phyloP scores from a whole-genome alignment of 495 filamentous ascomycete species.

The Xylaria longipes region DNA sequence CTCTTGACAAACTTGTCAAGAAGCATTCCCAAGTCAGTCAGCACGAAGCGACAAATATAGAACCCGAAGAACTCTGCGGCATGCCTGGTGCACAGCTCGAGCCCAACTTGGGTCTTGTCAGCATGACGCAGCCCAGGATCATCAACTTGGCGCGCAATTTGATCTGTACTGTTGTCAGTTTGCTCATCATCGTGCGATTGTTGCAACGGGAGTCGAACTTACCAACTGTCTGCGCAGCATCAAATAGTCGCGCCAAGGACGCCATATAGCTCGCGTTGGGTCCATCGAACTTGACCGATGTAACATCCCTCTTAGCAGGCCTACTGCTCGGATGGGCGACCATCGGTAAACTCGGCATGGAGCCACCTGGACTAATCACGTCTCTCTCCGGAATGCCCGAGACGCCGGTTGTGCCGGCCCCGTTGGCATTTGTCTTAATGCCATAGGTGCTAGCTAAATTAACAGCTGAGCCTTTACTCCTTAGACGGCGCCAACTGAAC shows the following conservation, averaged over 20 bases:
- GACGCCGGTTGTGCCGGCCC: conserved; percentile 30
- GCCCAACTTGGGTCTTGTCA: conserved; percentile 84
- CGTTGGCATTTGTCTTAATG: conserved; percentile 44
- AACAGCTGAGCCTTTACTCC: conserved; percentile 83
- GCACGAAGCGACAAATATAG: conserved; percentile 91
- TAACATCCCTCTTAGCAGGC: conserved; percentile 71
- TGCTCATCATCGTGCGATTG: conserved; percentile 8
- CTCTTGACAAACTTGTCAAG: conserved; percentile 98
- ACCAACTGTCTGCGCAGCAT: conserved; percentile 94
- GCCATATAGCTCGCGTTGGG: conserved; percentile 91
- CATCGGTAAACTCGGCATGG: conserved; percentile 82
- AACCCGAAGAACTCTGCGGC: conserved; percentile 98
- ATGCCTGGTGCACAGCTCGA: conserved; percentile 91
- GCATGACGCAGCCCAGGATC: conserved; percentile 85
- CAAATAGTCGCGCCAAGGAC: conserved; percentile 87
- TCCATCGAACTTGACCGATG: conserved; percentile 73
- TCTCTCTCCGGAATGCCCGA: conserved; percentile 40
- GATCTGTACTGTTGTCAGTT: conserved; percentile 63
- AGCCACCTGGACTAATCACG: conserved; percentile 28
- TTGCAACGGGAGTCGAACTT: conserved; percentile 44
- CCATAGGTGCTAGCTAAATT: conserved; percentile 55
- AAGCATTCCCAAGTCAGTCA: conserved; percentile 83
- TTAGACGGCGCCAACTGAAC: conserved; percentile 83
- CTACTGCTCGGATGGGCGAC: conserved; percentile 66
- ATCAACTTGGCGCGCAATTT: conserved; percentile 94